phyloP scores from a whole-genome alignment of 805 yeast species.

The Nakazawaea ernobii region DNA sequence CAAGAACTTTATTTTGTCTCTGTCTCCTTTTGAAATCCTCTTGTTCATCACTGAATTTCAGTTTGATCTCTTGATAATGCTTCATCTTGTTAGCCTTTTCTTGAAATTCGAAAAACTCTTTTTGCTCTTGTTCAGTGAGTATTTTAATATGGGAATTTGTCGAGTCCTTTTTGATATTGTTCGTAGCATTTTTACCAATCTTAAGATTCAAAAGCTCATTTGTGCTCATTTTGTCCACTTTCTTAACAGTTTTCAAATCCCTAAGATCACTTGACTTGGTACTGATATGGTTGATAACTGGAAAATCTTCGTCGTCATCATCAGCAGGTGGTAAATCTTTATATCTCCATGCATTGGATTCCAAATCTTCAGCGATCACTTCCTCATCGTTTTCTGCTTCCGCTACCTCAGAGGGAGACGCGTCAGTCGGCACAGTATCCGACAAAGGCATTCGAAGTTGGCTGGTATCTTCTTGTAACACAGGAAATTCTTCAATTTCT shows the following conservation, averaged over 20 bases:
- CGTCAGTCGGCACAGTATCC: too few species aligned
- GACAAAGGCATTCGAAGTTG: too few species aligned
- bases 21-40: constrained; percentile 1
- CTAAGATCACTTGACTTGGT: constrained; percentile 11
- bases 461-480: constrained; percentile 3
- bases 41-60: constrained; percentile 12
- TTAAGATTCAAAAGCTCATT: constrained; percentile 9
- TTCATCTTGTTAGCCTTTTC: constrained; percentile 18
- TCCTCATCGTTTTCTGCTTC: not conserved
- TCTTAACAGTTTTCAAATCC: constrained; percentile 6
- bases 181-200: constrained; percentile 6
- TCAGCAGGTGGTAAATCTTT: constrained; percentile 16
- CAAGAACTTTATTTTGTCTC: constrained; percentile 9
- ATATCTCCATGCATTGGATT: constrained; percentile 25
- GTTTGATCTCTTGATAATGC: constrained; percentile 12
- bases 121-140: constrained; percentile 17
- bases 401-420: not conserved
- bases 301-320: constrained; percentile 16
- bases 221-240: constrained; percentile 1
- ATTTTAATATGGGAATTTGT: constrained; percentile 1
- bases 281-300: constrained; percentile 8
- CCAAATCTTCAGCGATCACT: not conserved
- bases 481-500: constrained; percentile 8
- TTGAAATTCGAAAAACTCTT: constrained; percentile 17
- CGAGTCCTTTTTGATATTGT: not conserved